phyloP scores from a whole-genome alignment of 257 asterid species.

The Orobanche coerulescens region DNA sequence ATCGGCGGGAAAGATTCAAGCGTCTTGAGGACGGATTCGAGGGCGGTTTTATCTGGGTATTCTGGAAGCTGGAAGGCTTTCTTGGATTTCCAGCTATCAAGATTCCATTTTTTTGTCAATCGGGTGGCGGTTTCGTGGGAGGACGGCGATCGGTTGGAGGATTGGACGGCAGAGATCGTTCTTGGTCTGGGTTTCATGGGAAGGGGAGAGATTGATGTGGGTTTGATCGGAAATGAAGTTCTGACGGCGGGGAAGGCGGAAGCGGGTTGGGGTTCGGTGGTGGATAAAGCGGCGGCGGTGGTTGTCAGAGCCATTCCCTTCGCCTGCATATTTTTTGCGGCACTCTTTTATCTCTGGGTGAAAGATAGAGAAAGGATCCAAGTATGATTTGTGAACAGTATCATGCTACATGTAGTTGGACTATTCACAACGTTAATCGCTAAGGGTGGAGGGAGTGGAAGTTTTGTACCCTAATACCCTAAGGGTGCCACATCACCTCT shows the following conservation, averaged over 20 bases:
- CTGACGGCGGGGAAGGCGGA: slow-evolving; percentile 6
- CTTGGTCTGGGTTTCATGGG: slow-evolving; percentile 20
- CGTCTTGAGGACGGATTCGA: slow-evolving; percentile 34
- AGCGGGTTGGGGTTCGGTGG: slow-evolving; percentile 11
- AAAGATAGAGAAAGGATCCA: background rate
- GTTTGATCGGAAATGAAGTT: slow-evolving; percentile 10
- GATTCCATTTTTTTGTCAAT: slow-evolving; percentile 27
- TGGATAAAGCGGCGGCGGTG: slow-evolving; percentile 6
- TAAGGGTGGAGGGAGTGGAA: no score
- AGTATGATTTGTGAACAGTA: no score
- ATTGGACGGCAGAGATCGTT: slow-evolving; percentile 39
- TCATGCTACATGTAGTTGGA: no score
- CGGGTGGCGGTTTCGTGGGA: slow-evolving; percentile 16
- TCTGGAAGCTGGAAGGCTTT: slow-evolving; percentile 46
- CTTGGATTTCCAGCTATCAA: slow-evolving; percentile 45
- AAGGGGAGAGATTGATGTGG: slow-evolving; percentile 19
- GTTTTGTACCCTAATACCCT: no score
- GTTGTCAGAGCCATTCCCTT: slow-evolving; percentile 28
- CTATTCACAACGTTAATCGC: no score
- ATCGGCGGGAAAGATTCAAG: slow-evolving; percentile 49
- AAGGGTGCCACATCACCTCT: no score
- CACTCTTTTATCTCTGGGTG: background rate
- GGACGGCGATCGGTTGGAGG: slow-evolving; percentile 27
- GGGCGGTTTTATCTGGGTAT: slow-evolving; percentile 31
- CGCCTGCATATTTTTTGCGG: slow-evolving; percentile 7